These are phyloP conservation scores for Populus tremula DNA, from an alignment of 345 rosid genomes.

Conservation along the genomic window DNA sequence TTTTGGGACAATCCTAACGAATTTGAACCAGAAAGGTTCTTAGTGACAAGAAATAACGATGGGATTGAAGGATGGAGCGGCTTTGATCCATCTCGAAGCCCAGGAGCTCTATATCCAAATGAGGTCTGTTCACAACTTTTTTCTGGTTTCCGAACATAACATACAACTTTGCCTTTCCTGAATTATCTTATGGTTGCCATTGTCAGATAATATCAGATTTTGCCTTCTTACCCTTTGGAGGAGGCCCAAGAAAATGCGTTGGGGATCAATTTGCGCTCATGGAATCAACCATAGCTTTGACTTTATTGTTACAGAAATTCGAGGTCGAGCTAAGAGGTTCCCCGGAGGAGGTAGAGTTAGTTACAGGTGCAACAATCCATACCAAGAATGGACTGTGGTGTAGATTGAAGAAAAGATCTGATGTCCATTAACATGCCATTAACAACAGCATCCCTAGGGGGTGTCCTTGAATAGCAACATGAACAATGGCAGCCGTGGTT, in stretches of 20 bases:
- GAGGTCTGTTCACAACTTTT: conserved; percentile 46
- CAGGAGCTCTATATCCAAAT: conserved; percentile 82
- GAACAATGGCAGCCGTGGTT: neutral
- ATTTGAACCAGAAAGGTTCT: conserved; percentile 82
- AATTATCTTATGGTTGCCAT: conserved; percentile 7
- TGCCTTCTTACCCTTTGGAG: conserved; percentile 88
- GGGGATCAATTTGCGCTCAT: conserved; percentile 94
- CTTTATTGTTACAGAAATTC: conserved; percentile 73
- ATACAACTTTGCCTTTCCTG: neutral
- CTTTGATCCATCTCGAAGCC: conserved; percentile 88
- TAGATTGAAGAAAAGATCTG: conserved; percentile 59
- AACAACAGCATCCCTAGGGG: too few species aligned
- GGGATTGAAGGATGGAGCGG: conserved; percentile 88
- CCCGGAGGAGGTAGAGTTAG: conserved; percentile 72
- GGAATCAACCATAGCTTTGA: conserved; percentile 81
- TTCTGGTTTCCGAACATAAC: neutral
- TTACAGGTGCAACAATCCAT: conserved; percentile 89
- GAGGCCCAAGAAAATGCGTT: conserved; percentile 89
- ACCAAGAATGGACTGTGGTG: conserved; percentile 87
- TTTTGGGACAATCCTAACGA: conserved; percentile 78
- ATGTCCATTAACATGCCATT: conserved; percentile 4
- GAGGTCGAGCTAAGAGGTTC: conserved; percentile 66
- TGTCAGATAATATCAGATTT: conserved; percentile 74
- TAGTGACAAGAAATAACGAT: conserved; percentile 43
- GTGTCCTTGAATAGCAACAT: neutral